Evolutionary conservation across 306 rosid species (phyloP), one percentile per base, ranked within the genome.

Genomic region (Vigna hirtella): DNA sequence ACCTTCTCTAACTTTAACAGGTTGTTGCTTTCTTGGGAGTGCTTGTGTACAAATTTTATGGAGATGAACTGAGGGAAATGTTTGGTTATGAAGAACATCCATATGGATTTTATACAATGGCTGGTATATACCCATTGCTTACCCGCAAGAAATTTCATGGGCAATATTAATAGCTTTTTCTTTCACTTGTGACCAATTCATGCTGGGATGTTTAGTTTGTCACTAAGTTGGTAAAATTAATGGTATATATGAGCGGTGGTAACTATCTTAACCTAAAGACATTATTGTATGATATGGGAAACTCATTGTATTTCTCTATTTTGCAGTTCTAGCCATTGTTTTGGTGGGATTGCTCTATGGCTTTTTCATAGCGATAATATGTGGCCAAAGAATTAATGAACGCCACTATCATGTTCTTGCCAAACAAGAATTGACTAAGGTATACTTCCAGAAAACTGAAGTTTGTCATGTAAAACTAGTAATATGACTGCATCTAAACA

Each of bases 1-100:
- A 66, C 52, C 50, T 42, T 67, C 24, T 80, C 73, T 86, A 59
- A 61, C 80, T 77, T 77, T 57, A 73, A 70, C 90, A 95, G 99
- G 89, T 95, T 81, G 98, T 95, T 73, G 98, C 99, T 82, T 91
- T 89, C 86, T 85, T 95, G 88, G 99, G 98, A 47, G 93, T 93
- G 81, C 87, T 95, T 85, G 91, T 95, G 62, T 95, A 95, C 87
- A 95, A 93, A 81, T 91, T 95, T 83, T 95, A 93, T 70, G 99
- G 99, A 70, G 98, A 95, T 51, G 99, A 95, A 69, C 87, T 93
- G 30, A 85, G 97, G 79, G 99, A 95, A 86, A 93, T 95, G 98
- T 95, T 95, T 86, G 99, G 99, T 62, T 95, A 95, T 58, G 98
- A 93, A 89, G 97, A 95, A 83, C 99, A 95, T 86, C 98, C 99